phyloP scores from a whole-genome alignment of 495 filamentous ascomycete species.

The Cercophora scortea region DNA sequence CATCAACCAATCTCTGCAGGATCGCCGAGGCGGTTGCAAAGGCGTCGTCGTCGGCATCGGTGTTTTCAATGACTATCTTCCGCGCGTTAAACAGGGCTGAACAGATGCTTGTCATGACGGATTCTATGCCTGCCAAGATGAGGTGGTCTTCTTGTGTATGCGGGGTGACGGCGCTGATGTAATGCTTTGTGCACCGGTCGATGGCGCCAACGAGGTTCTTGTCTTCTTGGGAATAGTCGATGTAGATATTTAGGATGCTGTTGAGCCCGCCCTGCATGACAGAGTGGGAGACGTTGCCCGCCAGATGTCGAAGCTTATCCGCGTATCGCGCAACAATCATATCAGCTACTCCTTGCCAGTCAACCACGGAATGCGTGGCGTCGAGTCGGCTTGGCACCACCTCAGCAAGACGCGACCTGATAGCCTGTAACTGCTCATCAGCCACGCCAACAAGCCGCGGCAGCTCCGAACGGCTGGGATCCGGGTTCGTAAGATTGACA shows the following conservation, averaged over 20 bases:
- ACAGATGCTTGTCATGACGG: slow-evolving; percentile 45
- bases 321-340: slow-evolving; percentile 54
- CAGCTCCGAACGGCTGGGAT: slow-evolving; percentile 23
- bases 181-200: slow-evolving; percentile 44
- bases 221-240: slow-evolving; percentile 36
- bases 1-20: slow-evolving; percentile 35
- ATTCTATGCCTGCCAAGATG: slow-evolving; percentile 34
- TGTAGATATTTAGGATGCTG: slow-evolving; percentile 39
- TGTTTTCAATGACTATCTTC: slow-evolving; percentile 11
- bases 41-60: slow-evolving; percentile 4
- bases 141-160: slow-evolving; percentile 27
- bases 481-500: slow-evolving; percentile 46
- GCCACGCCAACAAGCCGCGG: slow-evolving; percentile 39
- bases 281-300: slow-evolving; percentile 19
- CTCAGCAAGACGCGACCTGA: slow-evolving; percentile 34
- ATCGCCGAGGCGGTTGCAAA: slow-evolving; percentile 2
- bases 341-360: slow-evolving; percentile 57
- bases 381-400: slow-evolving; percentile 24
- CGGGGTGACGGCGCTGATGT: slow-evolving; percentile 15
- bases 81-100: slow-evolving; percentile 36
- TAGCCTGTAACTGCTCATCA: slow-evolving; percentile 24
- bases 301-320: slow-evolving; percentile 42
- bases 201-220: slow-evolving; percentile 29
- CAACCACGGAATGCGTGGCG: slow-evolving; percentile 13
- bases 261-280: slow-evolving; percentile 39